phyloP scores from a whole-genome alignment of 805 yeast genomes.

The Babjeviella inositovora region DNA sequence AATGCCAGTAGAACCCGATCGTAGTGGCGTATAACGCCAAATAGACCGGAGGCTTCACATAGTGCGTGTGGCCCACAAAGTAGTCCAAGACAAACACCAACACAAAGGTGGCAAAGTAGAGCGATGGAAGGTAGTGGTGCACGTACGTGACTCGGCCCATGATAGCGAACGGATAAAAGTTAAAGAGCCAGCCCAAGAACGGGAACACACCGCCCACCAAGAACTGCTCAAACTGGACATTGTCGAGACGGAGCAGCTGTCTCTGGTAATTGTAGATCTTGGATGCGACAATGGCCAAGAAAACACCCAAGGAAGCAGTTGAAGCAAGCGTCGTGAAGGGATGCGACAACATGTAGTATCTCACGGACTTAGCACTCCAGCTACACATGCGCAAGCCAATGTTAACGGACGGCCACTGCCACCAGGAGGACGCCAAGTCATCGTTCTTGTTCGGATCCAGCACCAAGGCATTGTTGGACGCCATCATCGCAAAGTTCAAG shows the following conservation, averaged over 20 bases:
- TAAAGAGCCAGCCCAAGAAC: slow-evolving; percentile 80
- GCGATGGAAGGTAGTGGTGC: slow-evolving; percentile 92
- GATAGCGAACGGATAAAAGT: slow-evolving; percentile 73
- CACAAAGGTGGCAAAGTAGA: slow-evolving; percentile 82
- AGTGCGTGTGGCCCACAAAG: slow-evolving; percentile 10
- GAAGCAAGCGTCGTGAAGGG: slow-evolving; percentile 53
- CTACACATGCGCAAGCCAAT: slow-evolving; percentile 66
- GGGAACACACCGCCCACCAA: slow-evolving; percentile 67
- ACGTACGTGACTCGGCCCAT: slow-evolving; percentile 97
- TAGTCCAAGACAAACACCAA: slow-evolving; percentile 44
- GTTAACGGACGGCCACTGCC: slow-evolving; percentile 70
- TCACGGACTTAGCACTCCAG: slow-evolving; percentile 39
- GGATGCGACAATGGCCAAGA: slow-evolving; percentile 20
- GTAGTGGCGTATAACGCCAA: slow-evolving; percentile 13
- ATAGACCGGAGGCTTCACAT: slow-evolving; percentile 8
- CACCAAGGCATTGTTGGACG: slow-evolving; percentile 67
- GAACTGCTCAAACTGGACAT: slow-evolving; percentile 19
- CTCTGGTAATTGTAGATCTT: slow-evolving; percentile 49
- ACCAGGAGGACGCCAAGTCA: slow-evolving; percentile 56
- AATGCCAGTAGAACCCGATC: slow-evolving; percentile 22
- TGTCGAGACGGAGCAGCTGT: slow-evolving; percentile 32
- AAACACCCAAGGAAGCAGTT: slow-evolving; percentile 25
- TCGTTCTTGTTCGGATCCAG: slow-evolving; percentile 64
- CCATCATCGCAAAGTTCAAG: slow-evolving; percentile 69
- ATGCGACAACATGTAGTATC: slow-evolving; percentile 55